These are phyloP conservation scores for Theobroma cacao DNA, from an alignment of 345 rosid species.

Conservation along the genomic window DNA sequence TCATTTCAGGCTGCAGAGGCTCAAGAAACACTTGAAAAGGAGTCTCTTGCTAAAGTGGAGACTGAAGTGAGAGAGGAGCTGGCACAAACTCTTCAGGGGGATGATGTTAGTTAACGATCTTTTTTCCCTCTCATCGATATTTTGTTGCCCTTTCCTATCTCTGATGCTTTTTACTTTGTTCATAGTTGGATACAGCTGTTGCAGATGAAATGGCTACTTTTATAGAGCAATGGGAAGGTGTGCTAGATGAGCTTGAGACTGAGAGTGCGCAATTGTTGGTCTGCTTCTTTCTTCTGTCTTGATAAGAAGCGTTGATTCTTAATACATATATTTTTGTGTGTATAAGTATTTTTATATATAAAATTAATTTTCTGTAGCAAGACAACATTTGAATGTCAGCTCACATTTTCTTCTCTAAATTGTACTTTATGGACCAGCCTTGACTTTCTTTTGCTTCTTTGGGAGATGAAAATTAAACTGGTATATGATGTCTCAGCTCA, in stretches of 20 bases:
- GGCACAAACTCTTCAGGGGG: conserved; percentile 58
- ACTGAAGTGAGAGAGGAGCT: conserved; percentile 91
- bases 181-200: conserved; percentile 76
- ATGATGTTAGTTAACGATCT: conserved; percentile 59
- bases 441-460: neutral
- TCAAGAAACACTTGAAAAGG: conserved; percentile 95
- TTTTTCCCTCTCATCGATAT: conserved; percentile 6
- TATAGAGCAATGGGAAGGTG: conserved; percentile 88
- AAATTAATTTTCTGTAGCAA: neutral
- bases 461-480: neutral
- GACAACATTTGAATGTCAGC: neutral
- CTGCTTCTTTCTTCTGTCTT: conserved; percentile 36
- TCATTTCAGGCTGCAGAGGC: conserved; percentile 93
- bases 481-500: neutral
- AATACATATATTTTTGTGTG: neutral
- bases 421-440: neutral
- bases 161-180: conserved; percentile 18
- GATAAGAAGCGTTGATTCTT: conserved; percentile 23
- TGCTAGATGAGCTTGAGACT: conserved; percentile 87
- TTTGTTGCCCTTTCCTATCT: conserved; percentile 3
- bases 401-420: neutral
- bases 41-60: conserved; percentile 79
- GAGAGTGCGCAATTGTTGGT: conserved; percentile 92
- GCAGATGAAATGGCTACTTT: conserved; percentile 74
- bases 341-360: neutral